Base-by-base conservation (phyloP, 257 asterid species). In the Echites panduratus region DNA sequence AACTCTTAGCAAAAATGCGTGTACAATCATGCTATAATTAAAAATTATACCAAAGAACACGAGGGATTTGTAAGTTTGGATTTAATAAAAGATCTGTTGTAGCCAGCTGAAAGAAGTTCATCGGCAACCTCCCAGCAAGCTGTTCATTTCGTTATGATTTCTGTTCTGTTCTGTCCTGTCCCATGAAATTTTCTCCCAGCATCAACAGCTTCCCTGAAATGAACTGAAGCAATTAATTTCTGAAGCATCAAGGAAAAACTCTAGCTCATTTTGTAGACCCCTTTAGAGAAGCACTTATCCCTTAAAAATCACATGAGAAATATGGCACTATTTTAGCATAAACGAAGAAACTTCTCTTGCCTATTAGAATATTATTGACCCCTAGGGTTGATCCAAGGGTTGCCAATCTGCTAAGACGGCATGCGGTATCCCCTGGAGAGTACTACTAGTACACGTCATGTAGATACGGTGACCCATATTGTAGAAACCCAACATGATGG, bases 121-220 rank as follows among this genome's bases (percentile, higher is more conserved):
- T 14, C 41, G 27, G 20, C 44, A 61, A 61, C 41, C n/a, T 9
- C 44, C 27, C 45, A 17, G 48, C 43, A 35, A 63, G 19, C 16
- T 19, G 24, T 35, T 62, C 68, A 62, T 64, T 40, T 38, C 27
- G 27, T 38, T 8, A 63, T 38, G 47, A 35, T 16, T 35, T 40
- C 38, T 63, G 26, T 9, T n/a, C n/a, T n/a, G n/a, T n/a, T n/a
- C n/a, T 63, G 48, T 63, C 26, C 68, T 63, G 47, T 19, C 8
- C 68, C 27, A 9, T 63, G 69, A 64, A 64, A 64, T 20, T 64
- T 64, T 38, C 69, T 64, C 49, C 69, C 69, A 0, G 69, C 49
- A 14, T 64, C 69, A 38, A 64, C 69, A 38, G 69, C 69, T 64
- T 64, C 69, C 7, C 69, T 64, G 69, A 38, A 64, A 64, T 64